Conservation (phyloP, 2,329 filamentous ascomycete genomes). For the Penicillium concentricum region DNA sequence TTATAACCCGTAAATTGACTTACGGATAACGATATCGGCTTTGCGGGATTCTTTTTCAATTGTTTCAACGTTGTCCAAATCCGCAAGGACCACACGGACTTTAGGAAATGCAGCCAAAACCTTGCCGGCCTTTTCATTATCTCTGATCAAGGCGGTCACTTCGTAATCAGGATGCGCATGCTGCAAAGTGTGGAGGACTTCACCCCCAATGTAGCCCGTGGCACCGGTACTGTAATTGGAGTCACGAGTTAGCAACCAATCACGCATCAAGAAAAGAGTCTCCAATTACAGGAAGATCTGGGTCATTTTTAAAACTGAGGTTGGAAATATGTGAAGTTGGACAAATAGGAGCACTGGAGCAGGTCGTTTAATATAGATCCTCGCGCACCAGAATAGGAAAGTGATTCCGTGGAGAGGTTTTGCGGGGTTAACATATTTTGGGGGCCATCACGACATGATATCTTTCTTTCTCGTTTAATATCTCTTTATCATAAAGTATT, state of each 20-base stretch:
- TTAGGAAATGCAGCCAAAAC: slow-evolving; percentile 34
- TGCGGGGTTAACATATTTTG: neutral
- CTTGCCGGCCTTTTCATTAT: slow-evolving; percentile 21
- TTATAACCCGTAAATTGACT: neutral
- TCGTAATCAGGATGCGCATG: slow-evolving; percentile 44
- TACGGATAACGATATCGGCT: slow-evolving; percentile 7
- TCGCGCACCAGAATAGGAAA: slow-evolving; percentile 1
- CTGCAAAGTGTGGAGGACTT: slow-evolving; percentile 43
- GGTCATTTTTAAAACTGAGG: neutral
- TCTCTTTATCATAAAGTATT: too few relatives aligned
- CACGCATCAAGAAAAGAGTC: neutral
- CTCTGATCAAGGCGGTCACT: slow-evolving; percentile 36
- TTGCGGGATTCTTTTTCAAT: slow-evolving; percentile 8
- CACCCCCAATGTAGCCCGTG: slow-evolving; percentile 47
- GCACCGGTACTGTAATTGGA: slow-evolving; percentile 1
- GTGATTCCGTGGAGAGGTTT: neutral
- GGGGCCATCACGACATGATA: too few relatives aligned
- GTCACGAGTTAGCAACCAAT: neutral
- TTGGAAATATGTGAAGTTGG: neutral
- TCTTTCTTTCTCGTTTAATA: neutral
- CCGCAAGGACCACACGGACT: slow-evolving; percentile 38
- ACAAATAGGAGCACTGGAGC: neutral
- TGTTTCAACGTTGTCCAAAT: slow-evolving; percentile 34
- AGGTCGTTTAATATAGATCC: neutral
- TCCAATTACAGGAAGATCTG: neutral